These are phyloP conservation scores for Limnanthes douglasii DNA, from an alignment of 345 rosid species.

Conservation along the genomic window DNA sequence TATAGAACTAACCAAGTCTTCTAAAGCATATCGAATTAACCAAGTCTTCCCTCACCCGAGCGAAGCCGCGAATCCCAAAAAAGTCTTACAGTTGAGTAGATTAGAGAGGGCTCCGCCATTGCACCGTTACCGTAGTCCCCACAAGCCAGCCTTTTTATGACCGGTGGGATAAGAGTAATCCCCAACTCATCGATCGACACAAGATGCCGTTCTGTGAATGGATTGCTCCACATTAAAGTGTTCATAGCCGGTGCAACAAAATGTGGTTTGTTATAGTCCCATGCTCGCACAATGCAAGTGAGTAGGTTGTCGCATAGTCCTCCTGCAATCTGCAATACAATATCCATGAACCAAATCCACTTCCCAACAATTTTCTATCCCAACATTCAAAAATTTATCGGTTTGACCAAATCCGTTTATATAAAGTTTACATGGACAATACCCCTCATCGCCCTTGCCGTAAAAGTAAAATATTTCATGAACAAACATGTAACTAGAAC, in stretches of 20 bases:
- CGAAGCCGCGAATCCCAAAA: constrained; percentile 48
- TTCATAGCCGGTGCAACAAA: constrained; percentile 89
- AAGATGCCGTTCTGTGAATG: constrained; percentile 80
- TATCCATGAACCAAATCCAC: background rate
- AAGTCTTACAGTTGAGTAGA: constrained; percentile 63
- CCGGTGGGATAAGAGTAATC: constrained; percentile 71
- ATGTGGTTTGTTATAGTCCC: constrained; percentile 76
- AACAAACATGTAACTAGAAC: too few species aligned
- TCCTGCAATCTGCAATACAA: constrained; percentile 64
- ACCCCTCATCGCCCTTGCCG: too few species aligned
- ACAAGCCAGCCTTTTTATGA: constrained; percentile 69
- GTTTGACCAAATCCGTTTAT: too few species aligned
- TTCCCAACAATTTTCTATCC: too few species aligned
- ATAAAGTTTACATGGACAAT: too few species aligned
- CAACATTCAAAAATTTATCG: too few species aligned
- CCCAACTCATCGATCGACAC: constrained; percentile 79
- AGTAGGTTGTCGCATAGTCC: constrained; percentile 86
- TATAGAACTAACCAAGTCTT: too few species aligned
- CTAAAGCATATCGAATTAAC: too few species aligned
- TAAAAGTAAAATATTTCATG: too few species aligned
- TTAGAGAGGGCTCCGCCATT: constrained; percentile 81
- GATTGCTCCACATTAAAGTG: constrained; percentile 86
- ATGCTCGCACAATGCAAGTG: constrained; percentile 79
- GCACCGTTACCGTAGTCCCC: constrained; percentile 88
- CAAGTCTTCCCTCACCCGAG: too few species aligned